Conservation (phyloP, 257 asterid genomes). For the Mentha longifolia region DNA sequence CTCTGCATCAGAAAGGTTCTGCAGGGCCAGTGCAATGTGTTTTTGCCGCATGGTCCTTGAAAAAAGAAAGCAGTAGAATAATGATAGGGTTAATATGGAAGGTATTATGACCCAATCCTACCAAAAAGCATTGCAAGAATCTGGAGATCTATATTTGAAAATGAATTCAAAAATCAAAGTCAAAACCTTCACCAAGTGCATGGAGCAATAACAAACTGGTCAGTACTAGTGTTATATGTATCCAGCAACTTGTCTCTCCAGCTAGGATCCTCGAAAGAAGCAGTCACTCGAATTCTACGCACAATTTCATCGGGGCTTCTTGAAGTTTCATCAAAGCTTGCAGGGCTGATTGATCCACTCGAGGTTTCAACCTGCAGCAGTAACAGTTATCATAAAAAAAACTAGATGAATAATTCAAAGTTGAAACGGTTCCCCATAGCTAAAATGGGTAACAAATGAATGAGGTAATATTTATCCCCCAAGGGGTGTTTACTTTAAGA, state of each 20-base stretch:
- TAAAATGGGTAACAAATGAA: neutral
- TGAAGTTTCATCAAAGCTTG: conserved; percentile 66
- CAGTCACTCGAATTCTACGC: conserved; percentile 74
- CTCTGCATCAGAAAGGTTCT: conserved; percentile 68
- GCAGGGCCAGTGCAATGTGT: conserved; percentile 55
- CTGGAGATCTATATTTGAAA: neutral
- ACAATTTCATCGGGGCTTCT: conserved; percentile 92
- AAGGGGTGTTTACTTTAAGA: neutral
- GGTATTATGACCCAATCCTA: neutral
- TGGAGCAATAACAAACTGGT: conserved; percentile 72
- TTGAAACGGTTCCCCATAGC: neutral
- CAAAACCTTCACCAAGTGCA: conserved; percentile 63
- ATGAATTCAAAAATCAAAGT: neutral
- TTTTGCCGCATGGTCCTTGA: conserved; percentile 57
- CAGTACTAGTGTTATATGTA: conserved; percentile 68
- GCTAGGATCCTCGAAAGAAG: conserved; percentile 67
- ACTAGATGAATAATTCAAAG: neutral
- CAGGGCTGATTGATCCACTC: conserved; percentile 71
- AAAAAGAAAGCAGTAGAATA: conserved; percentile 12
- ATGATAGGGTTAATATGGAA: neutral
- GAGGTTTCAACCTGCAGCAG: conserved; percentile 68
- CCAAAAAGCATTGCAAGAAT: neutral
- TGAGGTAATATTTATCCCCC: neutral
- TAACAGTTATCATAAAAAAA: conserved; percentile 1
- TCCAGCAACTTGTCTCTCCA: conserved; percentile 73